Evolutionary conservation across 2,329 filamentous ascomycete species (phyloP), one percentile per base, ranked within the genome.

Genomic region (Ophiostoma australiae): DNA sequence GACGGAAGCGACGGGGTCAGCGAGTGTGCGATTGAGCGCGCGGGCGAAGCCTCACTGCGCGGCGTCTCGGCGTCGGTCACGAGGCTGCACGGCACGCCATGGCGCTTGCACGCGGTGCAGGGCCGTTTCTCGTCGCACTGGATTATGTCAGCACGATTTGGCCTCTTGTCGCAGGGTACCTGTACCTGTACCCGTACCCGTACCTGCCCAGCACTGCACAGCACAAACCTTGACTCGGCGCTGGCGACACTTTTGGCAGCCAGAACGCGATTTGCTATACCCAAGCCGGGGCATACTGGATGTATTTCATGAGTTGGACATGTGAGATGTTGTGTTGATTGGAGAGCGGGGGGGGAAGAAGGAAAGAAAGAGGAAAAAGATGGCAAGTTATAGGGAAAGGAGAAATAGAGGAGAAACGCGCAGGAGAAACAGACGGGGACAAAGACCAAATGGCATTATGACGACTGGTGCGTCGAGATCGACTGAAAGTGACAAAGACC

Each of bases 61-160:
- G 41, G 20, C 41, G 52, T 35, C 31, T 20, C 52, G n/a, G 58
- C 35, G 23, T 68, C 66, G 13, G 58, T 65, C 17, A 72, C 27
- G 27, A 75, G 72, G 52, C 74, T 75, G 61, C 74, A 75, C 11
- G 65, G 66, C 11, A 75, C 70, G 44, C 72, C 71, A 39, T 75
- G 74, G 13, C 74, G 72, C 61, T 70, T 66, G 70, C 74, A 75
- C n/a, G 74, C 74, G 35, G 71, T 68, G 67, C 74, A 75, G 4
- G 74, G 74, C 15, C 73, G 72, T 48, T 75, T 73, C 69, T 75
- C 74, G 61, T 75, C 74, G 69, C 74, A 75, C 74, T 75, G 66
- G 15, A 33, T 31, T 20, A 39, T 15, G 58, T n/a, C 35, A 63
- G 48, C 10, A 58, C 33, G 27, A 31, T 31, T 31, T 1, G 39